Conservation (phyloP, 306 rosid species). For the Sphenostylis stenocarpa region DNA sequence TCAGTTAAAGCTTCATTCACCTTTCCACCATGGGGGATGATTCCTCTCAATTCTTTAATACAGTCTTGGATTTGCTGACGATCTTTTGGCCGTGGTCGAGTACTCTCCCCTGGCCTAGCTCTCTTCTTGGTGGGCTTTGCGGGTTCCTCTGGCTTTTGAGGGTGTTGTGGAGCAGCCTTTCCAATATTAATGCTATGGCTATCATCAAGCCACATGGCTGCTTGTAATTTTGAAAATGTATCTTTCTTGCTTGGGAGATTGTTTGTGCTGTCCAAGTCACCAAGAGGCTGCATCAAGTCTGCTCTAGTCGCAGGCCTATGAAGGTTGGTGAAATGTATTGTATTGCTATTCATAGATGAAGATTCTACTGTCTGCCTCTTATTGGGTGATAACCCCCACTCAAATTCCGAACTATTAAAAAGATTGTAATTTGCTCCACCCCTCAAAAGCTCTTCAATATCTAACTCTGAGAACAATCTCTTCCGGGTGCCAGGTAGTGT, state of each 20-base stretch:
- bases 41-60: constrained; percentile 76
- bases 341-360: constrained; percentile 43
- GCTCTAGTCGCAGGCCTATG: constrained; percentile 26
- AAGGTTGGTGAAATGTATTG: constrained; percentile 35
- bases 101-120: constrained; percentile 76
- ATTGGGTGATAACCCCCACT: constrained; percentile 40
- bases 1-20: constrained; percentile 40
- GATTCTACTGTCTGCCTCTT: constrained; percentile 45
- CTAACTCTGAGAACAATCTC: constrained; percentile 70
- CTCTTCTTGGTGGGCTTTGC: constrained; percentile 57
- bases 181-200: constrained; percentile 49
- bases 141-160: constrained; percentile 55
- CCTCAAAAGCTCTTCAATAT: constrained; percentile 63
- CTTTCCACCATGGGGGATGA: constrained; percentile 84
- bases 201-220: constrained; percentile 62
- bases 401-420: constrained; percentile 40
- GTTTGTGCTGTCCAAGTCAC: constrained; percentile 36
- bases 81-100: constrained; percentile 89
- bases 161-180: constrained; percentile 34
- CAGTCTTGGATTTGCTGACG: constrained; percentile 98
- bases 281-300: constrained; percentile 37
- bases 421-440: constrained; percentile 45
- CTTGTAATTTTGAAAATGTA: constrained; percentile 51
- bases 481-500: constrained; percentile 40
- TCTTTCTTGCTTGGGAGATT: constrained; percentile 48